These are phyloP conservation scores for Vitis hybrid DNA, from an alignment of 177 flowering plant species.

Conservation along the genomic window DNA sequence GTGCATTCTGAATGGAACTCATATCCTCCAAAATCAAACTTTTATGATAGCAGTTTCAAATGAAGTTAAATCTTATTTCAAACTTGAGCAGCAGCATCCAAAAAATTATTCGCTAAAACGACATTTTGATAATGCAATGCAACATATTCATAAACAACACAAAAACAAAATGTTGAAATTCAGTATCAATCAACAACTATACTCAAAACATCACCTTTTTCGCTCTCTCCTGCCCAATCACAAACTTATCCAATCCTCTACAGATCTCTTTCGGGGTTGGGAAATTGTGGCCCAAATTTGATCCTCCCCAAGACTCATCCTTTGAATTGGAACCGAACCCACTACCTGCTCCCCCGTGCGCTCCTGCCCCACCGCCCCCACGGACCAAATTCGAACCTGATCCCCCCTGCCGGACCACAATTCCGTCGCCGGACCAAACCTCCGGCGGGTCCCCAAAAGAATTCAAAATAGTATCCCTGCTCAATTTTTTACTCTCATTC, in stretches of 20 bases:
- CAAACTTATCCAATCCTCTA: conserved; percentile 88
- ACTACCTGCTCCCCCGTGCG: conserved; percentile 34
- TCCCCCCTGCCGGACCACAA: conserved; percentile 31
- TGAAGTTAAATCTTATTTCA: too few species aligned
- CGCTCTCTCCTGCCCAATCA: conserved; percentile 91
- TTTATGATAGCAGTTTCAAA: too few species aligned
- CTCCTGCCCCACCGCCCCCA: conserved; percentile 28
- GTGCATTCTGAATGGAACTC: too few species aligned
- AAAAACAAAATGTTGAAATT: neutral
- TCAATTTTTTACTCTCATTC: conserved; percentile 6
- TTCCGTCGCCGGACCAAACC: conserved; percentile 77
- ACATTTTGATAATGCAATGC: neutral
- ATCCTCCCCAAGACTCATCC: conserved; percentile 82
- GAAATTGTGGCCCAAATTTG: conserved; percentile 67
- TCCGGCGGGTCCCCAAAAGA: conserved; percentile 75
- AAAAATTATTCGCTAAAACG: neutral
- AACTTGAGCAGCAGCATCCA: too few species aligned
- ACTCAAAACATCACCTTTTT: conserved; percentile 61
- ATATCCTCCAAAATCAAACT: neutral
- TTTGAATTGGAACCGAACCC: conserved; percentile 50
- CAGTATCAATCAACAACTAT: neutral
- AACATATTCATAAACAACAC: neutral
- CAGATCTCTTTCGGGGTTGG: conserved; percentile 96
- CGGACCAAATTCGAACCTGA: conserved; percentile 21
- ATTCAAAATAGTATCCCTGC: conserved; percentile 17